Evolutionary conservation across 306 rosid species (phyloP).

Genomic region (Hylodesmum podocarpum): DNA sequence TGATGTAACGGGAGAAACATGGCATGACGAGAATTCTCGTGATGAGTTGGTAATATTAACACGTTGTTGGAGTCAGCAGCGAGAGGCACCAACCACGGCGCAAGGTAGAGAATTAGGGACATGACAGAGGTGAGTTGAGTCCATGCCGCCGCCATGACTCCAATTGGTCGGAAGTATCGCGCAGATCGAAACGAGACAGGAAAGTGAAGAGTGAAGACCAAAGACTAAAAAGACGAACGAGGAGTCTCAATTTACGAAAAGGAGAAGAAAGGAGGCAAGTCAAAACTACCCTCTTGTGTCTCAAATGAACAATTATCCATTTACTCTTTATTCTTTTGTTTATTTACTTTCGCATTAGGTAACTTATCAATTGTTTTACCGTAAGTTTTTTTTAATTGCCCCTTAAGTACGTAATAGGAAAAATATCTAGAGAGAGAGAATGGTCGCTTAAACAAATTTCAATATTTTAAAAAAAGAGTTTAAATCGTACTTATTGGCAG

Average conservation of each 20-base stretch:
- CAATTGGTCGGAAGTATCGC: neutral
- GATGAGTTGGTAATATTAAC: conserved; percentile 23
- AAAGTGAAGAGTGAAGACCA: neutral
- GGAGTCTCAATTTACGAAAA: neutral
- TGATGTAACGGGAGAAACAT: conserved; percentile 75
- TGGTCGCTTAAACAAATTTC: no score
- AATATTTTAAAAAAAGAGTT: no score
- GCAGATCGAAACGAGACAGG: conserved; percentile 24
- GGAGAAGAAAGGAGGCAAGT: conserved; percentile 16
- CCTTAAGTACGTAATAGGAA: no score
- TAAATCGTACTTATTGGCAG: no score
- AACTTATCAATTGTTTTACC: no score
- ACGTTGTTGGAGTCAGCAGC: conserved; percentile 40
- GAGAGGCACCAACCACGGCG: neutral
- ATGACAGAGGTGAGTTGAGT: conserved; percentile 25
- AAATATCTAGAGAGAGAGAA: no score
- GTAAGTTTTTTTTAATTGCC: no score
- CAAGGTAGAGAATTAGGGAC: conserved; percentile 19
- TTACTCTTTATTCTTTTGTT: neutral
- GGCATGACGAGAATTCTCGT: conserved; percentile 43
- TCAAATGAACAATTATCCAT: neutral
- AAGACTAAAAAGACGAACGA: neutral
- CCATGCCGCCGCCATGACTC: conserved; percentile 37
- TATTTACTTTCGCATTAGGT: neutral
- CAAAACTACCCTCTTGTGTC: neutral